phyloP scores from a whole-genome alignment of 305 asterid genomes.

The Solanum hybrid region DNA sequence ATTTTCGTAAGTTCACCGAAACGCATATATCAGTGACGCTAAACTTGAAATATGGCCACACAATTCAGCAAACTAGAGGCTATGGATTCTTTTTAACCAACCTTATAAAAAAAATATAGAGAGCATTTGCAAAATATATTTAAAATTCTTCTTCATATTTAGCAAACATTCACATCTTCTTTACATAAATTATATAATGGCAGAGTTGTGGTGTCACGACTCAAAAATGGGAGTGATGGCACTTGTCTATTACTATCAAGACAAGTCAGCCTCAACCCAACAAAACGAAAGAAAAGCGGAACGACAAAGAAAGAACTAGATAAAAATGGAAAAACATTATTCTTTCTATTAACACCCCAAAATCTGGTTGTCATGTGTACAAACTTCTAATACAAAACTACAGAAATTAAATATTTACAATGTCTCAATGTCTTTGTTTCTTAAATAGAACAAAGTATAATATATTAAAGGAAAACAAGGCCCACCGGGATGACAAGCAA shows the following conservation, averaged over 20 bases:
- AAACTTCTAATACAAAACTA: background rate
- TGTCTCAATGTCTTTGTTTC: background rate
- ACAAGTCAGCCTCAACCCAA: background rate
- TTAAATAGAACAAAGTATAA: too few species aligned
- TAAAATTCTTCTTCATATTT: background rate
- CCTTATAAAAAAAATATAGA: background rate
- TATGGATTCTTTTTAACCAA: background rate
- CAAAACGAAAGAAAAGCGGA: background rate
- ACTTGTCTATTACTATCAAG: background rate
- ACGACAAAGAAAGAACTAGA: background rate
- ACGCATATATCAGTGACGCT: background rate
- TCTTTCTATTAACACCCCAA: background rate
- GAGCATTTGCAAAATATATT: background rate
- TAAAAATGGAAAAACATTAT: too few species aligned
- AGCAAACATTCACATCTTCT: background rate
- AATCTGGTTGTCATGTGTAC: background rate
- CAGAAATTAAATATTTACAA: background rate
- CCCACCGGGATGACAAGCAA: background rate
- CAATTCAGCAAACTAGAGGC: background rate
- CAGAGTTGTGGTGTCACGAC: background rate
- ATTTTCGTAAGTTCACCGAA: background rate
- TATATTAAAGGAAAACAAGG: background rate
- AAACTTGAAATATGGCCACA: background rate
- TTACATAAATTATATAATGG: background rate
- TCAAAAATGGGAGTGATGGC: background rate